Percentiles rank a stretch among this genome's conserved stretches.
These are phyloP conservation scores for Gonium pectorale DNA, from an alignment of 139 green algal species.

Conservation along the genomic window DNA sequence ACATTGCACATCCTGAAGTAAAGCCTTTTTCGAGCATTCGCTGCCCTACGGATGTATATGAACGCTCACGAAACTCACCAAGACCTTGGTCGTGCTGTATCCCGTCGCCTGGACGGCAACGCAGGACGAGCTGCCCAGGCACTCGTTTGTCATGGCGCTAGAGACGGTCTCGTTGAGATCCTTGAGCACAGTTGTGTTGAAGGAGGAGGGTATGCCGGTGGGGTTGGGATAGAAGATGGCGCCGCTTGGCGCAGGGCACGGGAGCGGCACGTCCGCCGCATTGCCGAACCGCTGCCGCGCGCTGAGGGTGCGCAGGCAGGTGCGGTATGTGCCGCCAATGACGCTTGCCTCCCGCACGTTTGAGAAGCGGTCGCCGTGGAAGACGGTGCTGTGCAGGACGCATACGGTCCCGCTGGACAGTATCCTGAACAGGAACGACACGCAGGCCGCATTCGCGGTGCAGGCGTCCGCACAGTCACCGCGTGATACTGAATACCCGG, in stretches of 20 bases:
- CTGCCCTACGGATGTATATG: too few relatives aligned
- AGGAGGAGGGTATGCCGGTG: neutral
- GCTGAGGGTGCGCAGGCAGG: constrained; percentile 1
- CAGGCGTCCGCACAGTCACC: neutral
- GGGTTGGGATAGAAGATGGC: neutral
- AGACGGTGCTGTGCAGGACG: neutral
- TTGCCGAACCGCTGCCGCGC: neutral
- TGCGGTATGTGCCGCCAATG: neutral
- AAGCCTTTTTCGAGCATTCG: too few relatives aligned
- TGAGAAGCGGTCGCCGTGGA: neutral
- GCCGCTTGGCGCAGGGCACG: neutral
- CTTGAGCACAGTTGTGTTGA: neutral
- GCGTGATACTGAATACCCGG: too few relatives aligned
- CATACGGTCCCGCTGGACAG: neutral
- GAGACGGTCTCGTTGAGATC: too few relatives aligned
- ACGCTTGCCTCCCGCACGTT: neutral
- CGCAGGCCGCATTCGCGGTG: neutral
- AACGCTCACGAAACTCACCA: too few relatives aligned
- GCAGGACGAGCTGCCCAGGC: neutral
- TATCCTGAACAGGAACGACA: neutral
- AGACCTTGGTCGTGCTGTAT: too few relatives aligned
- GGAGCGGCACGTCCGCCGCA: neutral
- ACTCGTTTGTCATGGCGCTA: neutral
- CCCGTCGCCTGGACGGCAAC: neutral
- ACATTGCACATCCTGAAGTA: too few relatives aligned